Conservation (phyloP, 495 filamentous ascomycete species). For the Penicillium robsamsonii region DNA sequence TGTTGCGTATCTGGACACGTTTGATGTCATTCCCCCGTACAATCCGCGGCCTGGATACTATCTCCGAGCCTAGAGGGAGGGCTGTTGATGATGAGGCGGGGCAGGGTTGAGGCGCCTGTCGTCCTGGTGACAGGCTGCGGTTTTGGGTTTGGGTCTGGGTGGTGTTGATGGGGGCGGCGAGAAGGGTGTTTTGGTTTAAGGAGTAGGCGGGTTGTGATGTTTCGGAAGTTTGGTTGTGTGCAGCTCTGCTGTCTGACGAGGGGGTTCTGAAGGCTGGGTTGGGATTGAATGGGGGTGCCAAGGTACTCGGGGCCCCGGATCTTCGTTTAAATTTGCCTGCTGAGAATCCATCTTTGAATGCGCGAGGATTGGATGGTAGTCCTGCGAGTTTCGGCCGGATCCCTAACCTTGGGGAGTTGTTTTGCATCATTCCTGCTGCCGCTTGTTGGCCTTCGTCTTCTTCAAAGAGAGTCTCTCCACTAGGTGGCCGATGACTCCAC, state of each 20-base stretch:
- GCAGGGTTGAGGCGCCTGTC: background rate
- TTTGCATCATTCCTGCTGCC: background rate
- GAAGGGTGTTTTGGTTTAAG: slow-evolving; percentile 1
- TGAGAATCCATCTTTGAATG: slow-evolving; percentile 31
- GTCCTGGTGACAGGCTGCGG: background rate
- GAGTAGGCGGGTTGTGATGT: slow-evolving; percentile 10
- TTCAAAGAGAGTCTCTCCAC: slow-evolving; percentile 41
- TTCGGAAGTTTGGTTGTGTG: slow-evolving; percentile 10
- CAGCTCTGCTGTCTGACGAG: slow-evolving; percentile 14
- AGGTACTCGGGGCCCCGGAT: background rate
- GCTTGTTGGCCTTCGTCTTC: slow-evolving; percentile 30
- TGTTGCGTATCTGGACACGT: slow-evolving; percentile 34
- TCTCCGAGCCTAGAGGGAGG: slow-evolving; percentile 24
- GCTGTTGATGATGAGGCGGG: slow-evolving; percentile 9
- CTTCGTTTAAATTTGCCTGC: slow-evolving; percentile 17
- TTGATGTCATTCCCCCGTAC: slow-evolving; percentile 39
- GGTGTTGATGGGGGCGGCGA: slow-evolving; percentile 10
- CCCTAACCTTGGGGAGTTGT: slow-evolving; percentile 8
- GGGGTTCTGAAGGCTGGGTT: slow-evolving; percentile 4
- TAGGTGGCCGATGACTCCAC: slow-evolving; percentile 35
- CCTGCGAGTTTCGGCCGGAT: slow-evolving; percentile 24
- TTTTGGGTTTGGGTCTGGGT: slow-evolving; percentile 5
- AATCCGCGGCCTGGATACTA: slow-evolving; percentile 36
- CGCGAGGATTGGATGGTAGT: slow-evolving; percentile 41
- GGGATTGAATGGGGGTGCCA: slow-evolving; percentile 7